phyloP scores from a whole-genome alignment of 2,329 filamentous ascomycete species.

The Macrophomina phaseolina region DNA sequence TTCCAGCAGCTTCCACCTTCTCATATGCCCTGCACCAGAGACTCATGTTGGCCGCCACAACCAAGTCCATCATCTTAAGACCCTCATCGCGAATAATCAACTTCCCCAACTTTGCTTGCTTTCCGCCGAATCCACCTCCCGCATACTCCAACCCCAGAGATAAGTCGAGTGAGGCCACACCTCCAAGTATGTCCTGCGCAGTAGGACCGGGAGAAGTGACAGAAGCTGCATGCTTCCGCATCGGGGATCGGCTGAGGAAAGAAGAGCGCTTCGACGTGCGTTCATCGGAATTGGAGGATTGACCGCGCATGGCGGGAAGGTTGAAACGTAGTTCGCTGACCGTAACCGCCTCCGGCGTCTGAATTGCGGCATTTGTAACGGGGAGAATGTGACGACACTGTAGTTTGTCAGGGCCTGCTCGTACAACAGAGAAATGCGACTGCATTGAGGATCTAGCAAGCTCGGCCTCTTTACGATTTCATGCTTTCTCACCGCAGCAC shows the following conservation, averaged over 20 bases:
- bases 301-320: conserved; percentile 56
- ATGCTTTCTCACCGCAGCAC: too few relatives aligned
- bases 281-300: conserved; percentile 41
- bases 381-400: conserved; percentile 73
- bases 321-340: conserved; percentile 93
- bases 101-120: conserved; percentile 91
- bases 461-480: too few relatives aligned
- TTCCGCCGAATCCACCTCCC: conserved; percentile 83
- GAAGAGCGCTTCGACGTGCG: conserved; percentile 40
- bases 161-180: conserved; percentile 63
- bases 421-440: too few relatives aligned
- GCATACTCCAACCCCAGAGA: conserved; percentile 81
- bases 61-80: conserved; percentile 91
- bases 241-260: conserved; percentile 40
- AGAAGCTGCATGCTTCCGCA: conserved; percentile 39
- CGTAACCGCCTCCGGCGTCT: conserved; percentile 46
- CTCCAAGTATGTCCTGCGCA: conserved; percentile 27
- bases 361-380: conserved; percentile 43
- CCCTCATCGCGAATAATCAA: conserved; percentile 88
- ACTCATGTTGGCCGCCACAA: conserved; percentile 89
- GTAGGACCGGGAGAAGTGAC: conserved; percentile 27
- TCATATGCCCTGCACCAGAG: conserved; percentile 94
- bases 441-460: too few relatives aligned
- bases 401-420: conserved; percentile 27
- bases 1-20: conserved; percentile 38